Evolutionary conservation across 805 yeast genomes (phyloP), one percentile per base, ranked within the genome.

Genomic region (Metschnikowia proteae): DNA sequence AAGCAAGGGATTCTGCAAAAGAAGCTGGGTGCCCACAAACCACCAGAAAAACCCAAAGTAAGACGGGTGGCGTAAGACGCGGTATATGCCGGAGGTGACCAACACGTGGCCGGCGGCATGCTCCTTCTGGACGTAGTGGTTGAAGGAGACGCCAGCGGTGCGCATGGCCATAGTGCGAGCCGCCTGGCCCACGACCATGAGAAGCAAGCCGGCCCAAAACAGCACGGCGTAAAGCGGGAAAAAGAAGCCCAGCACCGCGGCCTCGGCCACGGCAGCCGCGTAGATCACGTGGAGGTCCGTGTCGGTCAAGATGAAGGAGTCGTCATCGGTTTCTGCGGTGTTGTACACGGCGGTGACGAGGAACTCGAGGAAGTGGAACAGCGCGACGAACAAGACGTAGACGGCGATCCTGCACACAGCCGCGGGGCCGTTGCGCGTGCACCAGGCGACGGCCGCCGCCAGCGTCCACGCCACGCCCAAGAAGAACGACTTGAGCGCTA

Each of bases 41-140:
- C 98, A 94, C 80, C 89, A 82, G 61, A 82, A 91, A 64, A 86
- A 94, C 0, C 97, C 99, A 36, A 82, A 77, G 66, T 94, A 94
- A 42, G 95, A 84, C 5, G 99, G 99, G 64, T 94, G 99, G 52
- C 99, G 75, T 11, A 80, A 67, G 26, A 66, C 54, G 1, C 73
- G 49, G 64, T 92, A 94, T 3, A 92, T 69, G 0, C 97, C 98
- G 8, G 66, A 56, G 0, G 88, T 88, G 9, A 94, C 84, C 38
- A 94, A 71, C 7, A 56, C 66, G 63, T 94, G 99, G 46, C 77
- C 77, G 30, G 70, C 64, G 6, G 58, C 45, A 45, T 76, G 82
- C 13, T 67, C 62, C 3, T 76, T 64, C 41, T 83, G 88, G 1
- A 94, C 79, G 38, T 82, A 67, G 65, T 94, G 99, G 45, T 88